phyloP scores from a whole-genome alignment of 192 early-diverging fungal species.

The Thamnidium elegans region DNA sequence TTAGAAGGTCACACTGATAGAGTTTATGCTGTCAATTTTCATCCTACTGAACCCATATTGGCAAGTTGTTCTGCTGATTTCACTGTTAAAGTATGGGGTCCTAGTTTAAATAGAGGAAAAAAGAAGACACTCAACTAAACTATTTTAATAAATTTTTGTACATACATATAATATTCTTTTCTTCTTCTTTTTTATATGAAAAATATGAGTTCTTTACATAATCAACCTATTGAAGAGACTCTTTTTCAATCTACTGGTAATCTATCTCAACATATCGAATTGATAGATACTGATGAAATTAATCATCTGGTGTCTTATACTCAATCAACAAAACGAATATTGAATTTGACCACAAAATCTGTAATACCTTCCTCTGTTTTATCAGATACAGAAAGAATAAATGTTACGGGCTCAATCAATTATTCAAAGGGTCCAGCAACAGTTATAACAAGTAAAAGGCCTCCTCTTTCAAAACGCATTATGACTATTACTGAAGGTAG shows the following conservation, averaged over 20 bases:
- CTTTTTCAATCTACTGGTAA: background rate
- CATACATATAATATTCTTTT: background rate
- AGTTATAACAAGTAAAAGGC: background rate
- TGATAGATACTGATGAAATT: no score
- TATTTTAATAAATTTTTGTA: background rate
- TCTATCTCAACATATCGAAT: background rate
- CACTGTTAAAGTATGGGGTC: conserved; percentile 77
- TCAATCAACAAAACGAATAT: no score
- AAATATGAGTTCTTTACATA: background rate
- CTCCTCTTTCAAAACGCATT: conserved; percentile 22
- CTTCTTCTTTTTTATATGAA: background rate
- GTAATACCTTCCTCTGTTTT: no score
- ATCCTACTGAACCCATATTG: conserved; percentile 81
- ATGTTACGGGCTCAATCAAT: no score
- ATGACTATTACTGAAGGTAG: conserved; percentile 52
- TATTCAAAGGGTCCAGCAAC: background rate
- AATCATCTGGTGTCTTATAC: no score
- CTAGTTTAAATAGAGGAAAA: conserved; percentile 30
- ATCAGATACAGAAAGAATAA: no score
- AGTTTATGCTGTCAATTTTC: conserved; percentile 90
- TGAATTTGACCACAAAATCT: no score
- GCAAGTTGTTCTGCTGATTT: conserved; percentile 83
- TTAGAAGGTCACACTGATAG: conserved; percentile 91
- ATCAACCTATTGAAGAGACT: background rate
- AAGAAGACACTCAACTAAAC: conserved; percentile 33